phyloP scores from a whole-genome alignment of 1,284 basidiomycete genomes.

The Coniferiporia weirii region DNA sequence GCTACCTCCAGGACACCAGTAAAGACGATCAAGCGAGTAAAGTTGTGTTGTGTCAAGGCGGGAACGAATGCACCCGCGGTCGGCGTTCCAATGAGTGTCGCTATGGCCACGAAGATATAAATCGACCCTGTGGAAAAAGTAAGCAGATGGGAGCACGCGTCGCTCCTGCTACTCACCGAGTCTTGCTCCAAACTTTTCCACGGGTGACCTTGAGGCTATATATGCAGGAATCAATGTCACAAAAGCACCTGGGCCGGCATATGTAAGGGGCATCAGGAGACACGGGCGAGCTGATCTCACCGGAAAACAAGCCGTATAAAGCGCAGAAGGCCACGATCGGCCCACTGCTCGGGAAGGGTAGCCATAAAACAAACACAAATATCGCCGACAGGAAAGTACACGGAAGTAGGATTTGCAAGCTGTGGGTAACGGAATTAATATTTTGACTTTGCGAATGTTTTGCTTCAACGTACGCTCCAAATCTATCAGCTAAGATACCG shows the following conservation, averaged over 20 bases:
- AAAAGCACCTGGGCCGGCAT: slow-evolving; percentile 42
- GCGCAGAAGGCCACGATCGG: slow-evolving; percentile 50
- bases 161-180: slow-evolving; percentile 21
- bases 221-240: slow-evolving; percentile 59
- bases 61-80: slow-evolving; percentile 31
- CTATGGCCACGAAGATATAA: slow-evolving; percentile 27
- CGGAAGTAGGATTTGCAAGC: slow-evolving; percentile 57
- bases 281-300: slow-evolving; percentile 19
- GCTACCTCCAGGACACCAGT: slow-evolving; percentile 23
- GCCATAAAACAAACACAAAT: slow-evolving; percentile 54
- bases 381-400: slow-evolving; percentile 55
- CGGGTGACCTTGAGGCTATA: slow-evolving; percentile 51
- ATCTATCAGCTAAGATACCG: slow-evolving; percentile 51
- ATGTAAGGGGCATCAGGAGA: no score
- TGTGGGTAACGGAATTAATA: slow-evolving; percentile 15
- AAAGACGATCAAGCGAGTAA: slow-evolving; percentile 30
- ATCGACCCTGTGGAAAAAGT: slow-evolving; percentile 24
- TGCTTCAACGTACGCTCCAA: slow-evolving; percentile 37
- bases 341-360: slow-evolving; percentile 35
- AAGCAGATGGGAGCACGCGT: neutral
- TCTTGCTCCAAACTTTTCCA: slow-evolving; percentile 27
- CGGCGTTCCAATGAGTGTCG: slow-evolving; percentile 28
- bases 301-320: slow-evolving; percentile 47
- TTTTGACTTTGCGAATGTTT: neutral
- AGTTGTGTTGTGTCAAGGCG: slow-evolving; percentile 23